Evolutionary conservation across 352 stramenopile genomes (phyloP), one percentile per base, ranked within the genome.

Genomic region (Blastocystis sp.): DNA sequence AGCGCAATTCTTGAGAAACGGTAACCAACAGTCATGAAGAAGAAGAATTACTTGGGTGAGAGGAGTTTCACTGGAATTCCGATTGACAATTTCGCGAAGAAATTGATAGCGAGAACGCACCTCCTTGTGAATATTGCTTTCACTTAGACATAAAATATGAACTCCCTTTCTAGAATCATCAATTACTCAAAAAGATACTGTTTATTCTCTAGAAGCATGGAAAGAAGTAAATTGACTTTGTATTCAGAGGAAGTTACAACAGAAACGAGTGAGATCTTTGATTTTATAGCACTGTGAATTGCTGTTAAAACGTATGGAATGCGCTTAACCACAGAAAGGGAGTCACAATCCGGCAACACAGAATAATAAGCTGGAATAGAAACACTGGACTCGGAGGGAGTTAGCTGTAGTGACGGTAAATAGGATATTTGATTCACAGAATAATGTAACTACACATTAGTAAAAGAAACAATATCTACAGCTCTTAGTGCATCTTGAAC

Each of bases 41-140:
- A 81, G n/a, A n/a, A 81, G 44, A 64, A 81, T 27, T n/a, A 57
- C 44, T 44, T 42, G 64, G 0, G 40, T 22, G 13, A 51, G 5
- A 7, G 11, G 70, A 37, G 42, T 59, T 42, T 64, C 27, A 7
- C 40, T 42, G 22, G 33, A 24, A 33, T 62, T n/a, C 3, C 15
- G 19, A 33, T 62, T 62, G 19, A 33, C 56, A 33, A 62, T 24
- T 7, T 81, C 37, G 24, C 13, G 27, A 40, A 81, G 54, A 27
- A 81, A 44, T 33, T 64, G 70, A 59, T 42, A 30, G 7, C 70
- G 44, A 27, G 70, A 60, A 30, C 44, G 37, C 2, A 81, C 42
- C 27, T 81, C 70, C 27, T 64, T 60, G 51, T 81, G 70, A 22
- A 81, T 60, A 54, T 62, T 81, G n/a, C 19, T 81, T 81, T 81